A percentile compares a stretch with the other conserved stretches of the same genome.
These are phyloP conservation scores for Cutaneotrichosporon arboriforme DNA, from an alignment of 1,284 basidiomycete genomes.

Conservation along the genomic window DNA sequence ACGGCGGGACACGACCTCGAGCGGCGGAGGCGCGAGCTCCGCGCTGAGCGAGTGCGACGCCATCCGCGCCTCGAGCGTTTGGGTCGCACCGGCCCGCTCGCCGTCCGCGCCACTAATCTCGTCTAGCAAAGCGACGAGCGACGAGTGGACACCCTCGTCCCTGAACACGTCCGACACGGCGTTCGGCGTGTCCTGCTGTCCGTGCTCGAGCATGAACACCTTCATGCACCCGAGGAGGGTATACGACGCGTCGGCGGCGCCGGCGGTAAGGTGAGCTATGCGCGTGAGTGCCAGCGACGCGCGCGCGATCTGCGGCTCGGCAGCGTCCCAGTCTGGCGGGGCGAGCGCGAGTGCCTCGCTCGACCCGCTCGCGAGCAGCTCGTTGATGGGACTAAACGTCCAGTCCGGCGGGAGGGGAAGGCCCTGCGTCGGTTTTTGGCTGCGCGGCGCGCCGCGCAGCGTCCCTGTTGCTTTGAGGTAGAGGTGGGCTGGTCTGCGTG, in stretches of 20 bases:
- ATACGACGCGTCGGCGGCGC: not conserved
- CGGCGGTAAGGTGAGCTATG: not conserved
- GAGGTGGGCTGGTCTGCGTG: slow-evolving; percentile 27
- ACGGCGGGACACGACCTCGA: slow-evolving; percentile 59
- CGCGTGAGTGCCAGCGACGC: slow-evolving; percentile 58
- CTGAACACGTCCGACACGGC: slow-evolving; percentile 51
- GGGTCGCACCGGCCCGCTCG: not conserved
- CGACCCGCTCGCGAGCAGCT: slow-evolving; percentile 71
- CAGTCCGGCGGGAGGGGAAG: slow-evolving; percentile 70
- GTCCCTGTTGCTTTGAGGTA: slow-evolving; percentile 48
- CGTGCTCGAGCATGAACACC: slow-evolving; percentile 89
- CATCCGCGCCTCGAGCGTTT: not conserved
- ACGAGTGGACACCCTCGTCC: slow-evolving; percentile 52
- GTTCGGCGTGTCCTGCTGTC: slow-evolving; percentile 46
- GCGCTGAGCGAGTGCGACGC: not conserved
- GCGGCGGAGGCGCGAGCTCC: slow-evolving; percentile 22
- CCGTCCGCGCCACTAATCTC: slow-evolving; percentile 18
- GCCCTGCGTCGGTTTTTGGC: slow-evolving; percentile 37
- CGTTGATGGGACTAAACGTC: slow-evolving; percentile 66
- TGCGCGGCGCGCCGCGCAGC: slow-evolving; percentile 35
- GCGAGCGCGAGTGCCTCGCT: slow-evolving; percentile 65
- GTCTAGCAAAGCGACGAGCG: slow-evolving; percentile 59
- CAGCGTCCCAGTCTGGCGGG: slow-evolving; percentile 69
- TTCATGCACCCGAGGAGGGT: slow-evolving; percentile 74
- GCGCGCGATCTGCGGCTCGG: slow-evolving; percentile 71